These are phyloP conservation scores for Psilocybe tampanensis DNA, from an alignment of 768 basidiomycete genomes.

Conservation along the genomic window DNA sequence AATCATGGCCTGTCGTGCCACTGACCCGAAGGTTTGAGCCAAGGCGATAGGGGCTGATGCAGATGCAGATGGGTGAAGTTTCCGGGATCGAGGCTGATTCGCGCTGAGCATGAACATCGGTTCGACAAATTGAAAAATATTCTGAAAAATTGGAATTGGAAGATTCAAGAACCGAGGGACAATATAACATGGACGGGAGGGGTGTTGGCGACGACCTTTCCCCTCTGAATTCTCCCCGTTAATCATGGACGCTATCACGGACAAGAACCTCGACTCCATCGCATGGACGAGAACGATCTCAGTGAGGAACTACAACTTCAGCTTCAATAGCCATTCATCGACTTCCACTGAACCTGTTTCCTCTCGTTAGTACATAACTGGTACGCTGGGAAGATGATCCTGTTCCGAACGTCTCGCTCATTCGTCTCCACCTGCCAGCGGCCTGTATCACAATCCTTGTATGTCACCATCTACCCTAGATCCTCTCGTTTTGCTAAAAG, in stretches of 20 bases:
- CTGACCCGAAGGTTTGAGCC: too few relatives aligned
- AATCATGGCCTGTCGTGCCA: too few relatives aligned
- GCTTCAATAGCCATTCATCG: too few relatives aligned
- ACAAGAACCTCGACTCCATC: constrained; percentile 7
- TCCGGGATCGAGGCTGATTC: too few relatives aligned
- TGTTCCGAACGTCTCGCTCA: not conserved
- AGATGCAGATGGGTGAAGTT: too few relatives aligned
- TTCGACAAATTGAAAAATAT: too few relatives aligned
- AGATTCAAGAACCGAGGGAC: too few relatives aligned
- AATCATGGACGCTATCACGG: constrained; percentile 4
- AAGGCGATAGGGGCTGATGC: too few relatives aligned
- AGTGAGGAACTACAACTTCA: constrained; percentile 3
- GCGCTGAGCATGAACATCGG: too few relatives aligned
- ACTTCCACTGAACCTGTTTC: not conserved
- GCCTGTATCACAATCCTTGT: constrained; percentile 12
- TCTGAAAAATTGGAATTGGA: too few relatives aligned
- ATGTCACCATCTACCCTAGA: not conserved
- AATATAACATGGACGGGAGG: too few relatives aligned
- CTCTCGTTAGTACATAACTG: constrained; percentile 8
- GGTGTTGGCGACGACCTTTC: not conserved
- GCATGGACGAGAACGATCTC: constrained; percentile 12
- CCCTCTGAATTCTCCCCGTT: not conserved
- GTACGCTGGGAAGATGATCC: not conserved
- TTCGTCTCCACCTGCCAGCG: not conserved
- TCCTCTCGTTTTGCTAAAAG: not conserved